Evolutionary conservation across 768 basidiomycete species (phyloP).

Genomic region (Suillus plorans): DNA sequence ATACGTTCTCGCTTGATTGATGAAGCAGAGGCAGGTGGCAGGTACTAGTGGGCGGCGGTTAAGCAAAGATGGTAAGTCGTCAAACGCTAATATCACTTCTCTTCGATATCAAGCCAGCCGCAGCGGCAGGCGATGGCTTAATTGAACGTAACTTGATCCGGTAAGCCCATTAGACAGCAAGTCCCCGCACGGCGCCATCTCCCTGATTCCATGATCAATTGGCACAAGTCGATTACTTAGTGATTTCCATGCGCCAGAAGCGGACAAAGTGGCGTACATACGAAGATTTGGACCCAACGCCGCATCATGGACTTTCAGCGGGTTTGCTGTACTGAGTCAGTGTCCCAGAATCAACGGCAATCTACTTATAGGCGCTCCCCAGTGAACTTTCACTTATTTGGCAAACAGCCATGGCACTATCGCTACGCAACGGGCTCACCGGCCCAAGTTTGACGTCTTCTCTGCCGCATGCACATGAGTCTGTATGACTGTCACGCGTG

Average conservation of each 20-base stretch:
- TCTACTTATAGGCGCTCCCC: not conserved
- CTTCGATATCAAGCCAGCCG: not conserved
- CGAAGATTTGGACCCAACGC: not conserved
- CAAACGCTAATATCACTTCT: not conserved
- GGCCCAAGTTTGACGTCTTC: not conserved
- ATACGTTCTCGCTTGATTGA: constrained; percentile 5
- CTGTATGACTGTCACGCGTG: not conserved
- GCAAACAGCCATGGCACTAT: not conserved
- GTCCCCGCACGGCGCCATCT: not conserved
- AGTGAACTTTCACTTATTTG: not conserved
- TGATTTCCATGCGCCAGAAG: not conserved
- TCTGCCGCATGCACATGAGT: not conserved
- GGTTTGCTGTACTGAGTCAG: not conserved
- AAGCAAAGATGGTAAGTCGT: not conserved
- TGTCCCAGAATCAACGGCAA: not conserved
- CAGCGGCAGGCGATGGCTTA: not conserved
- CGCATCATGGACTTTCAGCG: constrained; percentile 7
- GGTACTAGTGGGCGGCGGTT: not conserved
- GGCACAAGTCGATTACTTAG: not conserved
- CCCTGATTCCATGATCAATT: constrained; percentile 1
- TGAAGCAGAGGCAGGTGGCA: not conserved
- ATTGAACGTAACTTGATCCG: constrained; percentile 2
- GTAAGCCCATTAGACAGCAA: not conserved
- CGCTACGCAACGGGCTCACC: not conserved
- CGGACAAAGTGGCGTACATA: constrained; percentile 2